Evolutionary conservation across 495 filamentous ascomycete genomes (phyloP).

Genomic region (Aspergillus avenaceus): DNA sequence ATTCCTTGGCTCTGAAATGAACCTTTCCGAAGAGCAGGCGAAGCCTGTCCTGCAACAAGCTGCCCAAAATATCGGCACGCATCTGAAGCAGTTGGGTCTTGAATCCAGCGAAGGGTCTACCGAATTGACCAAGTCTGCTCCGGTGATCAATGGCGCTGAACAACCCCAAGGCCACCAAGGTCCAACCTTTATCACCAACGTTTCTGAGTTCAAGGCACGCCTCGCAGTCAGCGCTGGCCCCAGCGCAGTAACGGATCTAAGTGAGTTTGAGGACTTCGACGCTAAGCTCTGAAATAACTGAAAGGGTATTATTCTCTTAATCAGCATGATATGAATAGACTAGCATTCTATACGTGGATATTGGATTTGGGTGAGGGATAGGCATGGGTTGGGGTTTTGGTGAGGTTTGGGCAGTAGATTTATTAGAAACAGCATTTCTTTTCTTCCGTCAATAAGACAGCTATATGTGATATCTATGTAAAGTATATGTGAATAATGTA

Average conservation of each 20-base stretch:
- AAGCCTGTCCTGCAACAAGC: conserved; percentile 42
- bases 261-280: conserved; percentile 76
- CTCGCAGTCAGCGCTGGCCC: conserved; percentile 66
- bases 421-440: background rate
- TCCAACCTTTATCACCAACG: conserved; percentile 61
- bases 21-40: conserved; percentile 38
- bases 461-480: no score
- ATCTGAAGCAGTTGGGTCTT: conserved; percentile 38
- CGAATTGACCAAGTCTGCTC: conserved; percentile 18
- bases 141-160: conserved; percentile 32
- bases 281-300: conserved; percentile 60
- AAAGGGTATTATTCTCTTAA: background rate
- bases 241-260: conserved; percentile 66
- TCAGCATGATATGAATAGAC: conserved; percentile 1
- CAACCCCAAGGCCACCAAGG: conserved; percentile 14
- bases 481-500: no score
- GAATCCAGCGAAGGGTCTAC: conserved; percentile 17
- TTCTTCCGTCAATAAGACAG: background rate
- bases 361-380: background rate
- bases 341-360: background rate
- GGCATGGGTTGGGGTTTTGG: background rate
- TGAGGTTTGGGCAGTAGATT: background rate
- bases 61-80: conserved; percentile 34
- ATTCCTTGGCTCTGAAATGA: conserved; percentile 48
- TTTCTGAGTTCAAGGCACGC: conserved; percentile 70